A percentile compares a stretch with the other conserved stretches of the same genome.
These are phyloP conservation scores for Agrocybe pediades DNA, from an alignment of 768 basidiomycete genomes.

Conservation along the genomic window DNA sequence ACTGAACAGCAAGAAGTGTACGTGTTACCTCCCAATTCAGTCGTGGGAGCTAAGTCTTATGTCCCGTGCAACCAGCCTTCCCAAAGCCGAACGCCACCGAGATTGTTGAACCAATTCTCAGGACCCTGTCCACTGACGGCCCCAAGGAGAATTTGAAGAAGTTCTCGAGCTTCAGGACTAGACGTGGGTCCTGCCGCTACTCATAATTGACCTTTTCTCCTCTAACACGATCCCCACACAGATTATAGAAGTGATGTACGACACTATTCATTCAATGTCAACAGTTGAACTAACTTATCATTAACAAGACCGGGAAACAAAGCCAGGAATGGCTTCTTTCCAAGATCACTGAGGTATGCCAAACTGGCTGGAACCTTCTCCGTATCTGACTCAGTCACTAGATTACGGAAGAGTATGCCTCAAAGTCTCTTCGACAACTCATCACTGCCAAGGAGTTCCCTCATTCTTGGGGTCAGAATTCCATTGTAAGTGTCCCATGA, in stretches of 20 bases:
- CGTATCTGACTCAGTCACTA: constrained; percentile 25
- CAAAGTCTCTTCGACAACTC: constrained; percentile 49
- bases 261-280: constrained; percentile 15
- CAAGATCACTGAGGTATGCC: constrained; percentile 61
- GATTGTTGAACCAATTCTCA: constrained; percentile 57
- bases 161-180: constrained; percentile 73
- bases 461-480: constrained; percentile 87
- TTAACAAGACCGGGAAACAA: constrained; percentile 63
- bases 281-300: constrained; percentile 17
- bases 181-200: constrained; percentile 49
- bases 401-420: constrained; percentile 67
- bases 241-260: constrained; percentile 66
- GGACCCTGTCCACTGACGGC: constrained; percentile 66
- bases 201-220: constrained; percentile 3
- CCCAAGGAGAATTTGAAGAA: constrained; percentile 63
- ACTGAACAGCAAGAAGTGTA: constrained; percentile 36
- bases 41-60: constrained; percentile 6
- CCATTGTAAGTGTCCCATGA: constrained; percentile 49
- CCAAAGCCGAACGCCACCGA: constrained; percentile 63
- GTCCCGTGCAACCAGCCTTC: constrained; percentile 45
- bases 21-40: constrained; percentile 13
- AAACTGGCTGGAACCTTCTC: background rate
- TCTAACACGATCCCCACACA: constrained; percentile 11
- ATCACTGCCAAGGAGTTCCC: constrained; percentile 74
- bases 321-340: constrained; percentile 79